Base-by-base conservation (phyloP, 306 rosid species). In the Quercus agrifolia region DNA sequence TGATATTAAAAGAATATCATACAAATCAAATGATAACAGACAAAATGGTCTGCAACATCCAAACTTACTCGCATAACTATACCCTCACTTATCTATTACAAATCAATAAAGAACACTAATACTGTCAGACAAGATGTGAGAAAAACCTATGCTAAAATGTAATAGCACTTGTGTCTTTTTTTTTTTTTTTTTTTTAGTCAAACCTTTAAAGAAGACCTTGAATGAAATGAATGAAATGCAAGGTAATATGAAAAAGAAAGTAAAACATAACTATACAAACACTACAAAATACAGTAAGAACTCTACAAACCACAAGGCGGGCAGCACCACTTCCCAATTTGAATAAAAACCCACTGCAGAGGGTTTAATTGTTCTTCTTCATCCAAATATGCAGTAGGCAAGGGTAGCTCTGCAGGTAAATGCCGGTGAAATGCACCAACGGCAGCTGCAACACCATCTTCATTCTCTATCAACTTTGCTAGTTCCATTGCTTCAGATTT, bases 391-490 rank as follows among this genome's bases (percentile, higher is more conserved):
- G 90, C 85, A 74, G 79, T 67, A 58, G 94, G 93, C 80, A 90
- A 35, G 3, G 99, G 97, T 58, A 93, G 72, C 83, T 90, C 98
- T 17, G 88, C 69, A 18, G 98, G 98, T 67, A 95, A 85, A 55
- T 93, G 99, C 44, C 88, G 87, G 71, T 93, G 98, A 83, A 95
- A 95, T n/a, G 98, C 95, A 71, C 90, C 85, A 35, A 95, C 98
- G 5, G 99, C 98, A 15, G 90, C 90, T 1, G 91, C 96, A 80
- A 91, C 98, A 8, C 99, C 99, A n/a, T 95, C 98, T 83, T 95
- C 99, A 13, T 86, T 91, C 86, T 89, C 92, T 49, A 95, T 84
- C 88, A 92, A 79, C 83, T 87, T 89, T n/a, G 97, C 91, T 28
- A 95, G 61, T 80, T 90, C 95, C 78, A 82, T 83, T 8, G 87